phyloP scores from a whole-genome alignment of 2,329 filamentous ascomycete species.

The Lasiodiplodia citricola region DNA sequence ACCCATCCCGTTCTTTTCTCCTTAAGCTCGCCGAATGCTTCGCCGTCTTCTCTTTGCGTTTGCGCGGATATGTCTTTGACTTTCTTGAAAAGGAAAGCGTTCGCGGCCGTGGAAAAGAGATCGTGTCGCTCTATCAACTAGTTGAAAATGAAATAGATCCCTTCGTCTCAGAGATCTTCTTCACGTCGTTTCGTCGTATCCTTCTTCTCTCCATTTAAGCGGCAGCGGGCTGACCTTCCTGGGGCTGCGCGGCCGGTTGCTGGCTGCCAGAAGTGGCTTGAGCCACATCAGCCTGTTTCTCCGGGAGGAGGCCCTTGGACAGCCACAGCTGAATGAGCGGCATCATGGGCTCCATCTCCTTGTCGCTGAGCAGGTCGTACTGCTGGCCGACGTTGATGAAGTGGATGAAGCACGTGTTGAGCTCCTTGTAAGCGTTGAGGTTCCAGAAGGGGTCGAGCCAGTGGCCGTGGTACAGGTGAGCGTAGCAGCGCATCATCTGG shows the following conservation, averaged over 20 bases:
- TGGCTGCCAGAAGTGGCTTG: neutral
- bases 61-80: neutral
- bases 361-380: slow-evolving; percentile 76
- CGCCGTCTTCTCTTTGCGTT: neutral
- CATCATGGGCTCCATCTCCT: slow-evolving; percentile 95
- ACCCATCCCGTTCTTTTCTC: neutral
- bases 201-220: neutral
- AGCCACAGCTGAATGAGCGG: slow-evolving; percentile 91
- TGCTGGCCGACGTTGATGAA: slow-evolving; percentile 73
- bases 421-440: slow-evolving; percentile 53
- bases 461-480: slow-evolving; percentile 59
- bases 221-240: slow-evolving; percentile 6
- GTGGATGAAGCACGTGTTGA: slow-evolving; percentile 61
- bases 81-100: slow-evolving; percentile 5
- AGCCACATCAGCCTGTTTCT: slow-evolving; percentile 11
- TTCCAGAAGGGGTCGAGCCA: slow-evolving; percentile 59
- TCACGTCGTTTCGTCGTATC: neutral
- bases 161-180: neutral
- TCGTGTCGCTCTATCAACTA: slow-evolving; percentile 13
- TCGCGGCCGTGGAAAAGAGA: slow-evolving; percentile 14
- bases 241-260: slow-evolving; percentile 8
- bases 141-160: neutral
- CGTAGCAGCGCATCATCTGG: slow-evolving; percentile 61
- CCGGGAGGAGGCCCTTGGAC: slow-evolving; percentile 82
- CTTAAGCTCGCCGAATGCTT: slow-evolving; percentile 1